Conservation (phyloP, 805 yeast genomes). For the Wickerhamiella brachini region DNA sequence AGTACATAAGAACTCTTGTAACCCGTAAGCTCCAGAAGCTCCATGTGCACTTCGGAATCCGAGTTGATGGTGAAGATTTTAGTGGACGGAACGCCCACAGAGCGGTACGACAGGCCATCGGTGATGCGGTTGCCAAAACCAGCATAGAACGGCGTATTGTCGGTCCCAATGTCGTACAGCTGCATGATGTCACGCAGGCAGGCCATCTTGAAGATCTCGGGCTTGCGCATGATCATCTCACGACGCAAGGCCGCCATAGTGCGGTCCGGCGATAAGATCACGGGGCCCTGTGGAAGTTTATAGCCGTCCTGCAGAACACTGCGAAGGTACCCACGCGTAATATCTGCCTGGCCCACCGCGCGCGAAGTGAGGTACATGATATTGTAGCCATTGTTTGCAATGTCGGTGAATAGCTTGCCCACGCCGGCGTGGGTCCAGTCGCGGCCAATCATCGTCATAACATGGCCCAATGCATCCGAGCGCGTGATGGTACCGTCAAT, state of each 20-base stretch:
- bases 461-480: constrained; percentile 95
- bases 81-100: constrained; percentile 88
- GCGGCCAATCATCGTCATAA: constrained; percentile 79
- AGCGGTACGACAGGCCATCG: constrained; percentile 87
- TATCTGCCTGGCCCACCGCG: constrained; percentile 89
- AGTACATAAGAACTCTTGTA: constrained; percentile 75
- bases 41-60: constrained; percentile 96
- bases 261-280: constrained; percentile 85
- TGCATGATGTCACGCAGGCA: constrained; percentile 76
- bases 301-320: constrained; percentile 67
- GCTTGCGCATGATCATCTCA: constrained; percentile 86
- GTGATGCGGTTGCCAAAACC: constrained; percentile 96
- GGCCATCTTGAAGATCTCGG: constrained; percentile 98
- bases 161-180: constrained; percentile 38
- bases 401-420: constrained; percentile 81
- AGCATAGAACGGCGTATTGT: constrained; percentile 78
- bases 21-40: constrained; percentile 84
- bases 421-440: constrained; percentile 99
- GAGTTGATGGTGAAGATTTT: constrained; percentile 92
- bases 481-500: constrained; percentile 97
- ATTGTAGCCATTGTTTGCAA: constrained; percentile 75
- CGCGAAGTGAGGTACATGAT: constrained; percentile 89
- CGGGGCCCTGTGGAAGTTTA: constrained; percentile 79
- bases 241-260: constrained; percentile 89
- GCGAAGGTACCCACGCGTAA: constrained; percentile 69